phyloP scores from a whole-genome alignment of 192 early-diverging fungal species.

The Umbelopsis vinacea region DNA sequence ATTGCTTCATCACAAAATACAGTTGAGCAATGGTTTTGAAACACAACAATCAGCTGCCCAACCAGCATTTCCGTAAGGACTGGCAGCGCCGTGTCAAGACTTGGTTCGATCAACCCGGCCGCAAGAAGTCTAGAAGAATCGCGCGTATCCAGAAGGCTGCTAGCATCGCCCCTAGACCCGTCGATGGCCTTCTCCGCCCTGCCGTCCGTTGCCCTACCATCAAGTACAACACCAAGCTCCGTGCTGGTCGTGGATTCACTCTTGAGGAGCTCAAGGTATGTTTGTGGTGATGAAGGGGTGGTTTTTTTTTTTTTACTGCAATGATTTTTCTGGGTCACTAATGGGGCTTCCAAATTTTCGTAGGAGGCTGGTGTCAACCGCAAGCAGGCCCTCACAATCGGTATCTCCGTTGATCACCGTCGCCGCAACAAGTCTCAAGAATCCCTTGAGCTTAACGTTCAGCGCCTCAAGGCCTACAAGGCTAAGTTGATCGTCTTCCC shows the following conservation, averaged over 20 bases:
- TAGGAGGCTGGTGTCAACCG: slow-evolving; percentile 90
- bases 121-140: slow-evolving; percentile 90
- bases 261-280: slow-evolving; percentile 96
- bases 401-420: slow-evolving; percentile 97
- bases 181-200: slow-evolving; percentile 95
- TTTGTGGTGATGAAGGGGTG: slow-evolving; percentile 68
- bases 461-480: slow-evolving; percentile 94
- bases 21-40: slow-evolving; percentile 60
- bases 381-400: slow-evolving; percentile 94
- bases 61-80: slow-evolving; percentile 98
- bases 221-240: slow-evolving; percentile 98
- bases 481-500: slow-evolving; percentile 97
- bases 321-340: too few species aligned
- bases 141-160: slow-evolving; percentile 95
- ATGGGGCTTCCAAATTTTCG: too few species aligned
- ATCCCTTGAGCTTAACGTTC: slow-evolving; percentile 89
- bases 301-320: slow-evolving; percentile 90
- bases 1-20: not conserved
- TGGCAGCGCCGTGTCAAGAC: slow-evolving; percentile 96
- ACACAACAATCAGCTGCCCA: slow-evolving; percentile 96
- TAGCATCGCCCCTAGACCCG: slow-evolving; percentile 93
- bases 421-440: slow-evolving; percentile 96
- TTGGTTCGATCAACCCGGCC: slow-evolving; percentile 98
- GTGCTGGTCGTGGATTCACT: slow-evolving; percentile 97
- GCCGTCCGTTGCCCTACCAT: slow-evolving; percentile 95